Evolutionary conservation across 805 yeast genomes (phyloP).

Genomic region (Wickerhamiella azymoides): DNA sequence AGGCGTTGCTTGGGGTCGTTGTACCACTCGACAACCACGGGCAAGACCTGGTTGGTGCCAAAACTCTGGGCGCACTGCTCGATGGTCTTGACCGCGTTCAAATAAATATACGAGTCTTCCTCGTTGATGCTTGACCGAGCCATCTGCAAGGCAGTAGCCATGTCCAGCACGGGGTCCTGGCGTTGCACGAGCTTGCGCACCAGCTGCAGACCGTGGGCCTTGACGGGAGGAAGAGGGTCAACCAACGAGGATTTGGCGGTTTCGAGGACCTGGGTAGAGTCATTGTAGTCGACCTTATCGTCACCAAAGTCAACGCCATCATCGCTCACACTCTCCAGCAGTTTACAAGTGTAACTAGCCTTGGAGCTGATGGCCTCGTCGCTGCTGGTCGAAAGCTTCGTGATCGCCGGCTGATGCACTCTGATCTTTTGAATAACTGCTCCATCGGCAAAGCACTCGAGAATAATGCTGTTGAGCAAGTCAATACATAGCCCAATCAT

Average conservation of each 20-base stretch:
- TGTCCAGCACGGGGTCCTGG: constrained; percentile 35
- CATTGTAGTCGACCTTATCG: constrained; percentile 12
- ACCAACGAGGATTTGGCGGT: constrained; percentile 54
- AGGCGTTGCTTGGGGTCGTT: constrained; percentile 25
- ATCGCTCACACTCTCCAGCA: constrained; percentile 10
- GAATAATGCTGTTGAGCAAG: constrained; percentile 22
- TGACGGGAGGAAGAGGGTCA: constrained; percentile 69
- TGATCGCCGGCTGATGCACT: constrained; percentile 9
- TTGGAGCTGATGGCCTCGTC: constrained; percentile 10
- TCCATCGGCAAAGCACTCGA: constrained; percentile 17
- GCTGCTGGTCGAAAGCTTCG: background rate
- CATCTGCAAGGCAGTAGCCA: constrained; percentile 43
- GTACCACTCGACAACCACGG: constrained; percentile 30
- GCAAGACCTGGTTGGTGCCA: constrained; percentile 24
- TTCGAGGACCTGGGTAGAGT: constrained; percentile 25
- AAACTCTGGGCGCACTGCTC: constrained; percentile 41
- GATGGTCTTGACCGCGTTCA: constrained; percentile 72
- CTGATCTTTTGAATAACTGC: constrained; percentile 11
- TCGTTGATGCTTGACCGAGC: constrained; percentile 56
- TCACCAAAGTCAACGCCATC: constrained; percentile 11
- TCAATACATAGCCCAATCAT: constrained; percentile 24
- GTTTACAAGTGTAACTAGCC: constrained; percentile 16
- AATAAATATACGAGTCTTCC: constrained; percentile 73
- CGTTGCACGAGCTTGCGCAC: constrained; percentile 41
- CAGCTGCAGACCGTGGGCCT: constrained; percentile 70